A percentile compares a stretch with the other conserved stretches of the same genome.
These are phyloP conservation scores for Penicillium crystallinum DNA, from an alignment of 495 filamentous ascomycete genomes.

Conservation along the genomic window DNA sequence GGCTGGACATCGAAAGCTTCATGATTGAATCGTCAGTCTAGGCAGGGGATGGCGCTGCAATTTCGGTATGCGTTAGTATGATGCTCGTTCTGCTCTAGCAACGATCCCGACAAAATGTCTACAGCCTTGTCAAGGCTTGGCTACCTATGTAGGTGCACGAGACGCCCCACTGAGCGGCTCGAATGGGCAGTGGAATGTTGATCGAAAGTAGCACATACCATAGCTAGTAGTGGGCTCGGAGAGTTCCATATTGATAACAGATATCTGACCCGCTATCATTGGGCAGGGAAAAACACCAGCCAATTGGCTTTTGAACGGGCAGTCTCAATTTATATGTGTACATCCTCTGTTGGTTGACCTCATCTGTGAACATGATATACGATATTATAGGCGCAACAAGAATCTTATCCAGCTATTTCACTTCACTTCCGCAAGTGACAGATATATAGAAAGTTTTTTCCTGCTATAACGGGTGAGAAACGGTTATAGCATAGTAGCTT, in stretches of 20 bases:
- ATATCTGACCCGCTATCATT: neutral
- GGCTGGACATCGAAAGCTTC: neutral
- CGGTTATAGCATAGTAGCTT: too few species aligned
- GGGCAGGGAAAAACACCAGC: neutral
- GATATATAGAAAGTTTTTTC: too few species aligned
- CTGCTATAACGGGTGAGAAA: too few species aligned
- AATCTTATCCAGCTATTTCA: too few species aligned
- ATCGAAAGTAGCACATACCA: constrained; percentile 5
- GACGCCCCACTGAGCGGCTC: neutral
- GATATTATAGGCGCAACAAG: too few species aligned
- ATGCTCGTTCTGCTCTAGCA: neutral
- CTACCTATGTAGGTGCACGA: neutral
- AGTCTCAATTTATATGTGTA: neutral
- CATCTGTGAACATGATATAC: too few species aligned
- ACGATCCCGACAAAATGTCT: neutral
- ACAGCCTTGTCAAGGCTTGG: neutral
- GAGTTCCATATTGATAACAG: neutral
- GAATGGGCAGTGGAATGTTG: constrained; percentile 14
- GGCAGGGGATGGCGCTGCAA: too few species aligned
- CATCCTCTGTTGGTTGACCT: neutral
- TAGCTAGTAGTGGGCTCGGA: neutral
- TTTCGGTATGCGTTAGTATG: neutral
- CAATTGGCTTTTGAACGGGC: neutral
- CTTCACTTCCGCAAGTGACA: too few species aligned
- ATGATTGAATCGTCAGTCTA: too few species aligned